Evolutionary conservation across 2,329 filamentous ascomycete species (phyloP), one percentile per base, ranked within the genome.

Genomic region (Metarhizium album): DNA sequence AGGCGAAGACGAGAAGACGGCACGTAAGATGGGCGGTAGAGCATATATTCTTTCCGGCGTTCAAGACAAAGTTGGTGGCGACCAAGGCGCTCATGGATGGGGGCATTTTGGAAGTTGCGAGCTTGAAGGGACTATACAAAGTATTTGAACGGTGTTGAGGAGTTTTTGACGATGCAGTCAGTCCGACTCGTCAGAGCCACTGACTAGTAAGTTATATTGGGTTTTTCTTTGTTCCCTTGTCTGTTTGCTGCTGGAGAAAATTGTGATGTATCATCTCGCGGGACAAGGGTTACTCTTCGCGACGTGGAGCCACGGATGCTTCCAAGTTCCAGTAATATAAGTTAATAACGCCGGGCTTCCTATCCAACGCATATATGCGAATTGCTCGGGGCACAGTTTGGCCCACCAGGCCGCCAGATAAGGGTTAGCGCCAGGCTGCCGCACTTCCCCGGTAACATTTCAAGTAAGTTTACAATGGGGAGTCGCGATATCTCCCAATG

Each of bases 71-170:
- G 52, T 69, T 98, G 45, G 81, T 97, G 51, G 90, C 88, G 20
- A 96, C 93, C 8, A 84, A 79, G 56, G 75, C 78, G 4, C 69
- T 97, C 60, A 79, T 94, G 69, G 80, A 83, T 47, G 86, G 82
- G 0, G 78, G 74, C 8, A 81, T 95, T 11, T 71, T 95, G 45
- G 91, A 98, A 67, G 82, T 95, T 46, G 91, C 93, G 2, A 89
- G 94, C 69, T 67, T 97, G 53, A 97, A 95, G 67, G 90, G 90
- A 0, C 64, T 98, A 52, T 98, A 98, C 67, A 75, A 87, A 45
- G 90, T 97, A 2, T 98, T 98, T 74, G 93, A 98, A 70, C 74
- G 93, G 50, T 97, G 93, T 66, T 97, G 67, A 79, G 48, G 8
- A 49, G 14, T 42, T 35, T 16, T 14, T 35, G 16, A 6, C 37